These are phyloP conservation scores for Megacollybia marginata DNA, from an alignment of 768 basidiomycete species.

Conservation along the genomic window DNA sequence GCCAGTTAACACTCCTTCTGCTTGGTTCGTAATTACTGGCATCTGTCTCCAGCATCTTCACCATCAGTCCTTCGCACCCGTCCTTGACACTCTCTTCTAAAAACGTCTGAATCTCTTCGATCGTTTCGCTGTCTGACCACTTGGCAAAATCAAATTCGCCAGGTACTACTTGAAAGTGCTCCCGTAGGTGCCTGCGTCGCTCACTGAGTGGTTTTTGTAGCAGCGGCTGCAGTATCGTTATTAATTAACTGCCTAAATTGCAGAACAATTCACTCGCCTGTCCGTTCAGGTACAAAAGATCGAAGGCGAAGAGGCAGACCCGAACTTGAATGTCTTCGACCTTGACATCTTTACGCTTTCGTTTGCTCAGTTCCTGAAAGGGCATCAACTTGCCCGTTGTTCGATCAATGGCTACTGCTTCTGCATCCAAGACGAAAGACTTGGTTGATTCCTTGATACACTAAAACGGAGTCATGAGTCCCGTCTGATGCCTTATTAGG, in stretches of 20 bases:
- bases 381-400: constrained; percentile 83
- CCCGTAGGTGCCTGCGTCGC: constrained; percentile 66
- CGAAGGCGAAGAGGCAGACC: constrained; percentile 95
- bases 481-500: constrained; percentile 1
- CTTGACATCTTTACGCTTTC: constrained; percentile 97
- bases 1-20: constrained; percentile 92
- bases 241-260: not conserved
- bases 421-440: constrained; percentile 93
- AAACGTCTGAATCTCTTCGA: constrained; percentile 92
- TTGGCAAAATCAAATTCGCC: constrained; percentile 94
- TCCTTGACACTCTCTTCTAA: constrained; percentile 96
- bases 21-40: constrained; percentile 95
- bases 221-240: constrained; percentile 51
- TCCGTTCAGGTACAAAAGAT: constrained; percentile 93
- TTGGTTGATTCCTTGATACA: constrained; percentile 77
- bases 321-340: constrained; percentile 96
- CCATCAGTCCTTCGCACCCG: constrained; percentile 98
- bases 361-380: constrained; percentile 92
- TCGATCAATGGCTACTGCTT: constrained; percentile 93
- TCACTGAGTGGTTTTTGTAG: constrained; percentile 67
- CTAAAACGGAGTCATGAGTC: constrained; percentile 29
- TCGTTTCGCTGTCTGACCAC: constrained; percentile 80
- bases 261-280: constrained; percentile 51
- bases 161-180: constrained; percentile 75
- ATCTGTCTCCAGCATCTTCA: constrained; percentile 93